These are phyloP conservation scores for Leccinum rimulosum DNA, from an alignment of 768 basidiomycete genomes.

Conservation along the genomic window DNA sequence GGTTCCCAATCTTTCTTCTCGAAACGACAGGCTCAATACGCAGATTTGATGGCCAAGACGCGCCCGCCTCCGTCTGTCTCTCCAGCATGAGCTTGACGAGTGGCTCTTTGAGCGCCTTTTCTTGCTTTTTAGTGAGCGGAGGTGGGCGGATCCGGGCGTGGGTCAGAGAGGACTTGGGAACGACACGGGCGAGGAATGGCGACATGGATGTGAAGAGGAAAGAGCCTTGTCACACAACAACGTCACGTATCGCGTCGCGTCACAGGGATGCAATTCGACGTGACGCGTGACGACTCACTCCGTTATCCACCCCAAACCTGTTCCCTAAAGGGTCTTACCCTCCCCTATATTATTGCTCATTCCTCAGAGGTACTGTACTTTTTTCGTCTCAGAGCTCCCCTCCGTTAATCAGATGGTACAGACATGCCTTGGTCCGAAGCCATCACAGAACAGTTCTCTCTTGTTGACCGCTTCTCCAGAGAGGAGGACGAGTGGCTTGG, in stretches of 20 bases:
- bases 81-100: conserved; percentile 43
- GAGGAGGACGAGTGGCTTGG: too few species aligned
- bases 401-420: too few species aligned
- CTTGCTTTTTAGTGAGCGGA: conserved; percentile 32
- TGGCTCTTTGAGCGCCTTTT: conserved; percentile 29
- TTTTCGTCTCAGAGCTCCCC: too few species aligned
- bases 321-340: too few species aligned
- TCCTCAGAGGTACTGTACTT: too few species aligned
- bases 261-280: too few species aligned
- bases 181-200: conserved; percentile 33
- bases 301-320: too few species aligned
- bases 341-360: too few species aligned
- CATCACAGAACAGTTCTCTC: too few species aligned
- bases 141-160: conserved; percentile 24
- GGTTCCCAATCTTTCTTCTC: conserved; percentile 38
- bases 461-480: too few species aligned
- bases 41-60: conserved; percentile 46
- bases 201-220: conserved; percentile 6
- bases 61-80: conserved; percentile 37
- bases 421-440: too few species aligned
- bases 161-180: conserved; percentile 35
- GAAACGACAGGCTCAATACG: conserved; percentile 47
- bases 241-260: conserved; percentile 25
- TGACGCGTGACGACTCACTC: too few species aligned
- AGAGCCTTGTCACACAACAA: background rate